These are phyloP conservation scores for Myrica gale DNA, from an alignment of 306 rosid genomes.

Conservation along the genomic window DNA sequence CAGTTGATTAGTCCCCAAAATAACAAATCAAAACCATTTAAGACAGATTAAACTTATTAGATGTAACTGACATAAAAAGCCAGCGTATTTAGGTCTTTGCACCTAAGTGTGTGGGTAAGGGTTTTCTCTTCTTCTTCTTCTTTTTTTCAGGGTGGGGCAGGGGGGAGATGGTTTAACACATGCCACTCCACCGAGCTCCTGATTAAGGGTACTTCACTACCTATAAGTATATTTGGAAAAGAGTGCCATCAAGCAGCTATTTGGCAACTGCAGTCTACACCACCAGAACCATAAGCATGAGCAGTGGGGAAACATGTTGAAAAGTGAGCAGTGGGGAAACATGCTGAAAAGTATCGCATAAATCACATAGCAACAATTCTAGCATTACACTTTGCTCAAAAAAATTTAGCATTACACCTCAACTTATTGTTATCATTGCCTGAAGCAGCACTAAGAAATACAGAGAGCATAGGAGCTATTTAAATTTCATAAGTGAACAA, in stretches of 20 bases:
- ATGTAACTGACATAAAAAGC: not conserved
- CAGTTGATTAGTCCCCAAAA: not conserved
- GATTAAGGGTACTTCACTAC: not conserved
- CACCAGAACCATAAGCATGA: not conserved
- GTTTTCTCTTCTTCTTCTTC: too few species aligned
- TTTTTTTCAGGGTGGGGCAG: not conserved
- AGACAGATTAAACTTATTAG: not conserved
- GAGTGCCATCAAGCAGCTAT: not conserved
- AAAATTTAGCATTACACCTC: not conserved
- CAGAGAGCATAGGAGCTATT: not conserved
- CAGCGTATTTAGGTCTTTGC: not conserved
- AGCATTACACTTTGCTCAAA: not conserved
- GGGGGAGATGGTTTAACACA: not conserved
- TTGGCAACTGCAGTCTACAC: not conserved
- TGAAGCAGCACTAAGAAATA: not conserved
- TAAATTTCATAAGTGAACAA: not conserved
- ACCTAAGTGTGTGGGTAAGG: not conserved
- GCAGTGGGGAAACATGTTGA: conserved; percentile 8
- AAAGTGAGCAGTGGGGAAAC: conserved; percentile 9
- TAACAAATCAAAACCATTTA: not conserved
- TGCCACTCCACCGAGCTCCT: not conserved
- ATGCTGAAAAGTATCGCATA: conserved; percentile 8
- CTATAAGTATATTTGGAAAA: conserved; percentile 9
- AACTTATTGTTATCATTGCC: not conserved
- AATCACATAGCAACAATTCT: not conserved